Evolutionary conservation across 306 rosid genomes (phyloP).

Genomic region (Medicago truncatula): MtrunA17r5.0-ANR NC_053042.1:4156001-4156500

Average conservation of each 20-base stretch:
- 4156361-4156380: conserved; percentile 12
- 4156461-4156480: not conserved
- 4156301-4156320: not conserved
- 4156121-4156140: conserved; percentile 79
- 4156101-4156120: conserved; percentile 86
- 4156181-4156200: not conserved
- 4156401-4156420: not conserved
- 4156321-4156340: not conserved
- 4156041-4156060: conserved; percentile 65
- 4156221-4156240: no score
- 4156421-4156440: conserved; percentile 9
- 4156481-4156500: conserved; percentile 14
- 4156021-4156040: conserved; percentile 56
- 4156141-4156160: conserved; percentile 79
- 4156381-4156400: not conserved
- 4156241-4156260: no score
- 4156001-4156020: conserved; percentile 81
- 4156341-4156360: conserved; percentile 4
- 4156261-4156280: not conserved
- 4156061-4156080: conserved; percentile 77
- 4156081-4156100: conserved; percentile 82
- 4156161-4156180: conserved; percentile 38
- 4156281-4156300: not conserved
- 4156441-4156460: conserved; percentile 6
- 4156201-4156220: not conserved